Evolutionary conservation across 768 basidiomycete genomes (phyloP).

Genomic region (Auriculariales sp.): DNA sequence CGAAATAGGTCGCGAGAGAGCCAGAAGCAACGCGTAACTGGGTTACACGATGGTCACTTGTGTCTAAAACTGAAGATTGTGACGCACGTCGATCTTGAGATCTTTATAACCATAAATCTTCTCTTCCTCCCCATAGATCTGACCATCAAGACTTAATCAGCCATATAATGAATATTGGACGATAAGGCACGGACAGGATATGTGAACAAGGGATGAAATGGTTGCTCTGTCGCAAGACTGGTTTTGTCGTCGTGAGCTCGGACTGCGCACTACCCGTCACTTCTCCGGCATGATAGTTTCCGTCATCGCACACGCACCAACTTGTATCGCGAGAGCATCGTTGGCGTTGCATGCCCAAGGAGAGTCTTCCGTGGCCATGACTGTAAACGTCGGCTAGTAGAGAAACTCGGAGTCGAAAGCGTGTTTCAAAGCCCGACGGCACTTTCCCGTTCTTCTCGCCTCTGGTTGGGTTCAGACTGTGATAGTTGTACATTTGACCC

Average conservation of each 20-base stretch:
- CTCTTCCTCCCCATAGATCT: slow-evolving; percentile 95
- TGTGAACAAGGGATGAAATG: slow-evolving; percentile 77
- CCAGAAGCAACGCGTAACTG: slow-evolving; percentile 83
- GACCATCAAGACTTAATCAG: background rate
- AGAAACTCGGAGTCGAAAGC: slow-evolving; percentile 3
- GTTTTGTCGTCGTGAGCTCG: slow-evolving; percentile 55
- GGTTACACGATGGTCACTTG: background rate
- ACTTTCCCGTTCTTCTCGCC: slow-evolving; percentile 1
- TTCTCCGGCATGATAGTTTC: too few species aligned
- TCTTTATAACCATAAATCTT: slow-evolving; percentile 89
- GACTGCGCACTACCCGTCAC: slow-evolving; percentile 33
- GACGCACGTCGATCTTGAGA: slow-evolving; percentile 65
- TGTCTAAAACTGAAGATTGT: slow-evolving; percentile 1
- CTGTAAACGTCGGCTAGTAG: background rate
- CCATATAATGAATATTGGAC: background rate
- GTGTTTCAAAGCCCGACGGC: slow-evolving; percentile 2
- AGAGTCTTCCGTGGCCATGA: too few species aligned
- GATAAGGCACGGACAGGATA: slow-evolving; percentile 54
- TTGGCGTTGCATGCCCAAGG: too few species aligned
- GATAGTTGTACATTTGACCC: too few species aligned
- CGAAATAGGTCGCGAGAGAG: slow-evolving; percentile 63
- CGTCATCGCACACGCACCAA: too few species aligned
- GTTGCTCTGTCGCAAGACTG: slow-evolving; percentile 38
- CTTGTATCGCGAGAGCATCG: too few species aligned
- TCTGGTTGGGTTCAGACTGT: background rate